Evolutionary conservation across 768 basidiomycete genomes (phyloP).

Genomic region (Pleurotus salmoneostramineus): DNA sequence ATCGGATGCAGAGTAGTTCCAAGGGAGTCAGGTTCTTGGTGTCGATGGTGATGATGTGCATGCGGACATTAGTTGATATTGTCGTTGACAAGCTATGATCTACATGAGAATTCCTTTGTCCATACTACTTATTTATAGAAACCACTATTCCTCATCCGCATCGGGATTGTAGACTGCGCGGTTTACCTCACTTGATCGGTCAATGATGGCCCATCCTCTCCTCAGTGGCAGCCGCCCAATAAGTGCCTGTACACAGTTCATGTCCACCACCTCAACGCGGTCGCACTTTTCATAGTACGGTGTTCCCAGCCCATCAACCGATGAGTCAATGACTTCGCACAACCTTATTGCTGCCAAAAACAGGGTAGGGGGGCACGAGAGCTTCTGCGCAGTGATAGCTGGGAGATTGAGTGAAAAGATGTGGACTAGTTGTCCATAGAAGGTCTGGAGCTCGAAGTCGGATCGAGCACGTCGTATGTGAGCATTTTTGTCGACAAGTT

Average conservation of each 20-base stretch:
- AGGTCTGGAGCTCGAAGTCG: conserved; percentile 14
- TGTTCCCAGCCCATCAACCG: conserved; percentile 12
- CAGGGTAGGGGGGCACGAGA: conserved; percentile 12
- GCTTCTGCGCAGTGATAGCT: conserved; percentile 8
- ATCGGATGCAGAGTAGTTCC: no score
- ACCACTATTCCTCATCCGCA: not conserved
- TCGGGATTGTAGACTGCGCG: not conserved
- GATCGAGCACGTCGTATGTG: conserved; percentile 5
- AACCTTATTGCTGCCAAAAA: conserved; percentile 20
- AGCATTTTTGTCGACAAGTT: conserved; percentile 23
- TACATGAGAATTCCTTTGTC: no score
- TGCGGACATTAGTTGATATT: no score
- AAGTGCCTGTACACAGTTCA: conserved; percentile 21
- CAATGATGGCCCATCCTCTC: conserved; percentile 20
- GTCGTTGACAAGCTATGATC: no score
- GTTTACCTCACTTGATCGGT: conserved; percentile 11
- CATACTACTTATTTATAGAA: no score
- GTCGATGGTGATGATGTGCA: no score
- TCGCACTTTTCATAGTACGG: conserved; percentile 17
- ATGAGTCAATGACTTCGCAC: conserved; percentile 10
- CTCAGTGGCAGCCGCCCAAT: conserved; percentile 19
- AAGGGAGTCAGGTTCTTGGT: no score
- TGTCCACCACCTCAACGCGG: conserved; percentile 19
- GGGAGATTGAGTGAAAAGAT: conserved; percentile 24
- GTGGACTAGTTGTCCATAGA: conserved; percentile 29